Evolutionary conservation across 768 basidiomycete genomes (phyloP).

Genomic region (Cystofilobasidium macerans): DNA sequence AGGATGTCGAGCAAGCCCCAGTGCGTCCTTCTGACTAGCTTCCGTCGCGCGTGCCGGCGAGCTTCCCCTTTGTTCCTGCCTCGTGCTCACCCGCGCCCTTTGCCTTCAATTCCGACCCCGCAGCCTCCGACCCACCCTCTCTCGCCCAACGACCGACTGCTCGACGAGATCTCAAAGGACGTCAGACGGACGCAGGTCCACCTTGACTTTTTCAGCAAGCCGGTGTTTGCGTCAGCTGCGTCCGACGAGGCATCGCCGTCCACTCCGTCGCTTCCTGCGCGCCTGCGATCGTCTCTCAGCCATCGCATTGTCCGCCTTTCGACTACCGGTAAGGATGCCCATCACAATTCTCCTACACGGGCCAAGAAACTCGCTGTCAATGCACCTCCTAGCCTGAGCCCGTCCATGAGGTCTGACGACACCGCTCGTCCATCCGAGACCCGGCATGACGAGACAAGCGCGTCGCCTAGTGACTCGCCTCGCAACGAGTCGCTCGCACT

Average conservation of each 20-base stretch:
- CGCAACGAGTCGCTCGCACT: conserved; percentile 4
- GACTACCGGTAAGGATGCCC: background rate
- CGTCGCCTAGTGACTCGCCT: background rate
- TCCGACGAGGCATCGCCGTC: background rate
- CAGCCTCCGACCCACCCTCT: conserved; percentile 20
- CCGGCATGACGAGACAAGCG: background rate
- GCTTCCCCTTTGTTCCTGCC: background rate
- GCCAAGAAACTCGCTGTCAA: background rate
- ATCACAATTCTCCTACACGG: background rate
- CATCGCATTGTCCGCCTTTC: background rate
- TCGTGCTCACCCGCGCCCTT: background rate
- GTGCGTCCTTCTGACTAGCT: conserved; percentile 8
- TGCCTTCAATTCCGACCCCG: background rate
- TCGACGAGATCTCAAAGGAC: conserved; percentile 30
- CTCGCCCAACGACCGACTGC: conserved; percentile 24
- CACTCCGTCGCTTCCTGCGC: background rate
- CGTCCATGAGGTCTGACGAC: background rate
- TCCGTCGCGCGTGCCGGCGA: background rate
- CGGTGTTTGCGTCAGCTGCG: background rate
- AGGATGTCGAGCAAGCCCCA: background rate
- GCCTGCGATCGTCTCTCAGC: conserved; percentile 1
- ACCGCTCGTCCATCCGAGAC: background rate
- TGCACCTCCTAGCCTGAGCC: background rate
- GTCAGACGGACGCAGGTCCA: conserved; percentile 29
- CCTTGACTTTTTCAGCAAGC: conserved; percentile 28